These are phyloP conservation scores for Physaria fendleri DNA, from an alignment of 345 rosid species.

Conservation along the genomic window DNA sequence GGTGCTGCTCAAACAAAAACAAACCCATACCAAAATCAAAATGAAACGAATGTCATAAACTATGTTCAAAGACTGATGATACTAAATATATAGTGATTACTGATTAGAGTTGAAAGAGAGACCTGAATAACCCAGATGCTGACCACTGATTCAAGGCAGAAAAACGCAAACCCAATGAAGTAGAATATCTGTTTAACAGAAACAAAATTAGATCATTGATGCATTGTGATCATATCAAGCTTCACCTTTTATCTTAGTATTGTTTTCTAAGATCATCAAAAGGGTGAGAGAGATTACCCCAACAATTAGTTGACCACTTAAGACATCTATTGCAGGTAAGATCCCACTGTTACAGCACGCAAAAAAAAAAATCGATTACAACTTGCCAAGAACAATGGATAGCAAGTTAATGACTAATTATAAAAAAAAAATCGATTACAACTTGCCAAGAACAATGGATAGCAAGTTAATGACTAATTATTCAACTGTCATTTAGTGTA, in stretches of 20 bases:
- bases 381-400: neutral
- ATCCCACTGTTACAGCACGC: constrained; percentile 82
- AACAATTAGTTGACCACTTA: constrained; percentile 37
- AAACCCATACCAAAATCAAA: no score
- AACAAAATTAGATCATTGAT: neutral
- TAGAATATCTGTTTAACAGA: constrained; percentile 57
- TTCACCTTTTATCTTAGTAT: no score
- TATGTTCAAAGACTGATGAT: constrained; percentile 1
- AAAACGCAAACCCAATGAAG: constrained; percentile 74
- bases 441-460: neutral
- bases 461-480: neutral
- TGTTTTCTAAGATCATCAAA: no score
- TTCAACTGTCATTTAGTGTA: neutral
- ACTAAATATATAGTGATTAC: neutral
- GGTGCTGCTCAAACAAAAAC: constrained; percentile 43
- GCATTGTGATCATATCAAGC: no score
- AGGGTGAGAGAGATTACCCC: constrained; percentile 48
- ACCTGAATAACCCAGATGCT: constrained; percentile 97
- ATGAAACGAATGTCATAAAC: no score
- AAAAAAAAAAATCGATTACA: neutral
- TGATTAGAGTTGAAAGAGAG: neutral
- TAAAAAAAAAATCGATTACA: neutral
- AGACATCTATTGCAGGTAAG: constrained; percentile 69
- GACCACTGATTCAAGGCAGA: constrained; percentile 62
- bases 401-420: neutral